Base-by-base conservation (phyloP, 2,329 filamentous ascomycete species). In the Stemphylium beticola region DNA sequence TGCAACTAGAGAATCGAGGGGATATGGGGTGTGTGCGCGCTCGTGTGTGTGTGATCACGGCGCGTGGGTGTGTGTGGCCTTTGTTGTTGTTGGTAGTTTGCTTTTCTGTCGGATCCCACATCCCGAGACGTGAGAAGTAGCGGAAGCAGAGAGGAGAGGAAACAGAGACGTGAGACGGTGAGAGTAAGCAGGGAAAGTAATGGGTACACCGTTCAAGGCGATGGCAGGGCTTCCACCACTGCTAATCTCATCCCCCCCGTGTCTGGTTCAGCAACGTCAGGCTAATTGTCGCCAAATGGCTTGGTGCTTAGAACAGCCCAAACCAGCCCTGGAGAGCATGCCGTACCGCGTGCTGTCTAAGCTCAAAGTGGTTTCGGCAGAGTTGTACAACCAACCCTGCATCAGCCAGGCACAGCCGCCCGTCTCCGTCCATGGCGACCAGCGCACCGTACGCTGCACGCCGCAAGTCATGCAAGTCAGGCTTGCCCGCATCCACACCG, bases 401-500 rank as follows among this genome's bases (percentile, higher is more conserved):
- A 41, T 26, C 31, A 47, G 37, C 43, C 43, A 54, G 51, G 45
- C 38, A 52, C 51, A 42, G 39, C 51, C 39, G 51, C 46, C 26
- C 20, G 14, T 17, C 34, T 4, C 33, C 18, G 24, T 37, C 15
- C 31, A 36, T 31, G 24, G 49, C 43, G 43, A 38, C 48, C 17
- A 38, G 29, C 32, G 36, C 48, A 45, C 36, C 14, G 40, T 36
- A 44, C 42, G 36, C 42, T 36, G 34, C 49, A 46, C 41, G 5
- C 18, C 12, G 41, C 41, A 32, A 29, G 17, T 31, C 41, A 6
- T 18, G 17, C 41, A 20, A 32, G 17, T 44, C 41, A 44, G 20
- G 17, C 20, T 18, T 20, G 12, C 41, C 41, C 18, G 22, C 17
- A 18, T 22, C 41, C 17, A 34, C 42, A 17, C 36, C 20, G 42